Evolutionary conservation across 805 yeast species (phyloP), one percentile per base, ranked within the genome.

Genomic region (Kuraishia molischiana): DNA sequence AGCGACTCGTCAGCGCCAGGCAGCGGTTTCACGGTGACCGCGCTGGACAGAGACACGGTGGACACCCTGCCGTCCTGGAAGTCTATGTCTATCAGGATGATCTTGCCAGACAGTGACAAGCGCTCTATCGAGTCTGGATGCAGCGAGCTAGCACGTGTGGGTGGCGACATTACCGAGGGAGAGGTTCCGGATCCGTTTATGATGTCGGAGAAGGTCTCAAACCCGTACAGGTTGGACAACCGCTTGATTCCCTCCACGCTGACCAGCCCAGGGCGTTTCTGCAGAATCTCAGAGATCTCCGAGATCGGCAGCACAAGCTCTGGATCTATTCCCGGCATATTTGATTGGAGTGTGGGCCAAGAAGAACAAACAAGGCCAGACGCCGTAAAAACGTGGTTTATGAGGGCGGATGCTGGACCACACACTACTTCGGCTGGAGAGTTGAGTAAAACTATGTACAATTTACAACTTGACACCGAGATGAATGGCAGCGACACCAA

Each of bases 401-500:
- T n/a, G n/a, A n/a, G n/a, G n/a, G n/a, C n/a, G n/a, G n/a, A n/a
- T n/a, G n/a, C n/a, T n/a, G n/a, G n/a, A n/a, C n/a, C n/a, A n/a
- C n/a, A n/a, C n/a, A n/a, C n/a, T n/a, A n/a, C n/a, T n/a, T n/a
- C n/a, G n/a, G n/a, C n/a, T n/a, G n/a, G n/a, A n/a, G n/a, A n/a
- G n/a, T n/a, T n/a, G n/a, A n/a, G n/a, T n/a, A n/a, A n/a, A n/a
- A n/a, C n/a, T n/a, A n/a, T n/a, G n/a, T n/a, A n/a, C 31, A n/a
- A 17, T 30, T 28, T 64, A 86, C 45, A 85, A 68, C 62, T 92
- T 92, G 39, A 92, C 85, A 50, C 97, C 98, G 58, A 87, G 77
- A 56, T 92, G 98, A 46, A 92, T 87, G 37, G 95, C 90, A 38
- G 97, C 95, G 39, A 87, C 82, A 43, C 98, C 98, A 59, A 85